Evolutionary conservation across 495 filamentous ascomycete genomes (phyloP), one percentile per base, ranked within the genome.

Genomic region (Penicilliopsis zonata): DNA sequence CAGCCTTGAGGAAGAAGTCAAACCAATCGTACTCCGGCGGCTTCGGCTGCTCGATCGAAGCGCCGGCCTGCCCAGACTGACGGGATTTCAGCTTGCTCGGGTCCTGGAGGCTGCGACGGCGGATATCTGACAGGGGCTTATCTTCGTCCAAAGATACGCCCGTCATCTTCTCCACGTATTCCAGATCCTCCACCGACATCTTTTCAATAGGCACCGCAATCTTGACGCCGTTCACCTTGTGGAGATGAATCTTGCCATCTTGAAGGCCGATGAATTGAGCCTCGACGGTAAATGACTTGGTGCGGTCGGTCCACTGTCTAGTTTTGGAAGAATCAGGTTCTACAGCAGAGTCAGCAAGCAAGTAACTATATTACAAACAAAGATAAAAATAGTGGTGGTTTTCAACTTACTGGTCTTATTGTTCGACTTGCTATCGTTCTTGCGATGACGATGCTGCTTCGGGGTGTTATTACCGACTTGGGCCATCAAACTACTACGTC

Each of bases 221-320:
- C 54, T 95, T 94, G 30, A 99, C 85, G 8, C 90, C 90, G 48
- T 99, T 99, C 51, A 78, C 65, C 64, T 99, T 99, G 62, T 99
- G 90, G 4, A 99, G 67, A 55, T 96, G 90, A 40, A 99, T 90
- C 62, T 99, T 96, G 28, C 86, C 85, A 52, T 96, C 90, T 17
- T 59, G 53, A 14, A 94, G 64, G 12, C 87, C 92, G 37, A 96
- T 76, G 50, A 95, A 99, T 47, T 99, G 85, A 7, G 90, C 90
- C 35, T 99, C 90, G 36, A 99, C 90, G 37, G 86, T 94, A 57
- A 99, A 99, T 8, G 85, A 83, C 42, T 86, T 92, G 12, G 83
- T 80, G 30, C 92, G 75, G 52, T 99, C 90, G 8, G 86, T 94
- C 90, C 90, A 99, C 10, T 74, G 80, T 31, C 90, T 78, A 13